phyloP scores from a whole-genome alignment of 2,329 filamentous ascomycete species.

The Paraconiothyrium brasiliense region DNA sequence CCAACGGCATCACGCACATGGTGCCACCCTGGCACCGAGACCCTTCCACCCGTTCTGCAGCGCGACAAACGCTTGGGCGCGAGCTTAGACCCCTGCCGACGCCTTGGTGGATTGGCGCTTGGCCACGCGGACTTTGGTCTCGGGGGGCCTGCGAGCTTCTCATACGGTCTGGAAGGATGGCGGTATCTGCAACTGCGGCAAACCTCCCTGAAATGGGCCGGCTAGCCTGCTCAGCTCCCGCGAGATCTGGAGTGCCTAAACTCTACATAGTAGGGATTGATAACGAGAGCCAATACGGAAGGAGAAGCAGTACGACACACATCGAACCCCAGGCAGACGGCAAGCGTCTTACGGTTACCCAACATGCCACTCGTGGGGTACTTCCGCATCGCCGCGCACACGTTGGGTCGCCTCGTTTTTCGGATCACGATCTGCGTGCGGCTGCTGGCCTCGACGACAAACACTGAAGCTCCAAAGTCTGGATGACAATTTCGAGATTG shows the following conservation, averaged over 20 bases:
- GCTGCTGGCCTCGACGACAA: not conserved
- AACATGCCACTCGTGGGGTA: slow-evolving; percentile 30
- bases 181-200: slow-evolving; percentile 30
- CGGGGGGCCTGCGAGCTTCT: slow-evolving; percentile 28
- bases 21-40: slow-evolving; percentile 25
- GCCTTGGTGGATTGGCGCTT: slow-evolving; percentile 19
- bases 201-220: slow-evolving; percentile 27
- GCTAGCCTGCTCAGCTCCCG: slow-evolving; percentile 24
- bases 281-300: slow-evolving; percentile 31
- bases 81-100: slow-evolving; percentile 18
- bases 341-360: slow-evolving; percentile 25
- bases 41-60: slow-evolving; percentile 20
- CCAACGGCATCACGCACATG: slow-evolving; percentile 24
- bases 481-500: not conserved
- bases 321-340: slow-evolving; percentile 19
- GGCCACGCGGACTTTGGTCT: slow-evolving; percentile 20
- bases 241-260: slow-evolving; percentile 29
- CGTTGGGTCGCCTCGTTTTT: slow-evolving; percentile 16
- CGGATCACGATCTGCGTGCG: not conserved
- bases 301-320: slow-evolving; percentile 22
- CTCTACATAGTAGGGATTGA: slow-evolving; percentile 27
- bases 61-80: slow-evolving; percentile 28
- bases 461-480: not conserved
- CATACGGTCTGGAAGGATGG: slow-evolving; percentile 25
- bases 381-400: slow-evolving; percentile 20